These are phyloP conservation scores for Bruguiera sexangula DNA, from an alignment of 345 rosid species.

Conservation along the genomic window DNA sequence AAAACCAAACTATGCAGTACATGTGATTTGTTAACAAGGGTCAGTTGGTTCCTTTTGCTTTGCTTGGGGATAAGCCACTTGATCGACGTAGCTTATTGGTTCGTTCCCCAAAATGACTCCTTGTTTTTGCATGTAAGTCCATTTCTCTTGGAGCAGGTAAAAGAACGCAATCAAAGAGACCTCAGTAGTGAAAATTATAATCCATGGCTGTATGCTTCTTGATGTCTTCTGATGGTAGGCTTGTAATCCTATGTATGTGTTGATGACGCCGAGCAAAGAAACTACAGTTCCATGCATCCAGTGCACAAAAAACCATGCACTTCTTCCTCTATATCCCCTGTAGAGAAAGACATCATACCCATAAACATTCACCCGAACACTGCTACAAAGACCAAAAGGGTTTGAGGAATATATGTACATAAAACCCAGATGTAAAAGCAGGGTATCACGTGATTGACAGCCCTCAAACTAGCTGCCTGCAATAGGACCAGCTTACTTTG, in stretches of 20 bases:
- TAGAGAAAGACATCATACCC: background rate
- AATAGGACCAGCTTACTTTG: too few relatives aligned
- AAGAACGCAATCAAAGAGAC: constrained; percentile 34
- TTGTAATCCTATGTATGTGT: constrained; percentile 46
- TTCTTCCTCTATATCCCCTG: constrained; percentile 56
- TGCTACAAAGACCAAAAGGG: too few relatives aligned
- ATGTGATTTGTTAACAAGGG: constrained; percentile 15
- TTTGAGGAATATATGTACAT: too few relatives aligned
- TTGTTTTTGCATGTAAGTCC: constrained; percentile 46
- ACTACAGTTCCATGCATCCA: constrained; percentile 53
- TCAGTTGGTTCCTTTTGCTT: constrained; percentile 18
- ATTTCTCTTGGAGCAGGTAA: constrained; percentile 65
- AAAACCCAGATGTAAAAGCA: too few relatives aligned
- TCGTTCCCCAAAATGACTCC: constrained; percentile 38
- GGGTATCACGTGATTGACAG: too few relatives aligned
- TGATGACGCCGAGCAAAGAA: constrained; percentile 47
- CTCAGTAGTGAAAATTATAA: constrained; percentile 37
- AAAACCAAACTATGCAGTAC: too few relatives aligned
- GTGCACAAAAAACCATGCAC: constrained; percentile 48
- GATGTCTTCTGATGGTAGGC: constrained; percentile 55
- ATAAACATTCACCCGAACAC: too few relatives aligned
- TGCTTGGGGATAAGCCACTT: constrained; percentile 11
- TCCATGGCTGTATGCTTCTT: constrained; percentile 46
- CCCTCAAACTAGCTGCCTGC: too few relatives aligned
- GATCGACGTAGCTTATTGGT: constrained; percentile 21